These are phyloP conservation scores for Torrubiella hemipterigena DNA, from an alignment of 2,329 filamentous ascomycete genomes.

Conservation along the genomic window DNA sequence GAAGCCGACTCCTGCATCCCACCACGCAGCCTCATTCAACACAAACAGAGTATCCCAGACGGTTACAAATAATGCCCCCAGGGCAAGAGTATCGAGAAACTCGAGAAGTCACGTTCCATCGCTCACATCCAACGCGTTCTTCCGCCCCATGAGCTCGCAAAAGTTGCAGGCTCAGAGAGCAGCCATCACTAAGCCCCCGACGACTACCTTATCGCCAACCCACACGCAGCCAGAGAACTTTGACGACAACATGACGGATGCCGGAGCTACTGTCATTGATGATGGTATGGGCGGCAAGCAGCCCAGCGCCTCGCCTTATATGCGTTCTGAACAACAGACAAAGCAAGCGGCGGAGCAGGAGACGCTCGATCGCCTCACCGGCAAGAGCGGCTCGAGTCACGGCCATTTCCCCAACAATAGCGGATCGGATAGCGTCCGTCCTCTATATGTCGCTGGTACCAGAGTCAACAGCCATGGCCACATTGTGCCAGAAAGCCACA, in stretches of 20 bases:
- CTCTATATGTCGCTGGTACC: conserved; percentile 43
- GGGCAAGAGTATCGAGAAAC: conserved; percentile 37
- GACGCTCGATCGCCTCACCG: conserved; percentile 56
- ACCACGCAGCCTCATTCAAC: conserved; percentile 26
- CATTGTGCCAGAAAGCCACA: conserved; percentile 22
- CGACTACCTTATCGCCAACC: conserved; percentile 23
- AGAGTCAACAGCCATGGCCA: too few relatives aligned
- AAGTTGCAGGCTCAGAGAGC: conserved; percentile 80
- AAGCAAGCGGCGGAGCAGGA: conserved; percentile 72
- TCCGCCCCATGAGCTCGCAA: conserved; percentile 93
- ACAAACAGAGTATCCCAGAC: conserved; percentile 26
- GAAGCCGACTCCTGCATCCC: neutral
- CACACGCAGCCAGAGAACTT: conserved; percentile 14
- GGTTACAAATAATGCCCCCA: conserved; percentile 37
- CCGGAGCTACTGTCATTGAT: conserved; percentile 36
- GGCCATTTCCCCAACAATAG: conserved; percentile 47
- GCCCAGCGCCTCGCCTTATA: conserved; percentile 67
- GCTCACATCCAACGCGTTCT: conserved; percentile 82
- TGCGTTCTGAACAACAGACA: too few relatives aligned
- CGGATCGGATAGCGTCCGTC: conserved; percentile 66
- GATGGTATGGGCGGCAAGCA: conserved; percentile 44
- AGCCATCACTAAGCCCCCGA: conserved; percentile 36
- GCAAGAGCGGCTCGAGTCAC: conserved; percentile 60
- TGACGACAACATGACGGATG: conserved; percentile 27
- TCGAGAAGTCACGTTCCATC: conserved; percentile 81